Base-by-base conservation (phyloP, 495 filamentous ascomycete genomes). In the Aspergillus cavernicola region DNA sequence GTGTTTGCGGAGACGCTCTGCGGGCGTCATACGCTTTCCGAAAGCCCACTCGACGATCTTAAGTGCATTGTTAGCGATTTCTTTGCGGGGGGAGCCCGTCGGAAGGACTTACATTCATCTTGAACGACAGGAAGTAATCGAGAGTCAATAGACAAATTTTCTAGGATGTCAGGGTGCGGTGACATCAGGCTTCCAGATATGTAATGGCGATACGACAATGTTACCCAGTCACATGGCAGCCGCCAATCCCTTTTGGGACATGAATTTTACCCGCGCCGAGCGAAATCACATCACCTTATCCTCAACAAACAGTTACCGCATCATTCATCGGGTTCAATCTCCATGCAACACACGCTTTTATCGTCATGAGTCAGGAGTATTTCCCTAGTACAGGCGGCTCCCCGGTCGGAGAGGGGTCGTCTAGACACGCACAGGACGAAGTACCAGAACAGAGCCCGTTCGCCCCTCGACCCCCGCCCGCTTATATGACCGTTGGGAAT, bases 21-120 rank as follows among this genome's bases (percentile, higher is more conserved):
- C 89, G 7, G 93, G 92, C 67, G 92, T 97, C 83, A 97, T 95
- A 69, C 92, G 91, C 80, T 95, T 95, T 57, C 92, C 92, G 69
- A 97, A 97, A 26, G 93, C 93, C 92, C 92, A 97, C 83, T 97
- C 92, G 48, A 97, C 77, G 74, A 97, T 85, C 90, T 96, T 58
- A 26, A 46, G 16, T 13, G 20, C 22, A 23, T 20, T 26, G 35
- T 55, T 33, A 55, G 51, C 35, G 28, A 35, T 12, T 16, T 15
- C 15, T 7, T 18, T 2, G 7, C 18, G 12, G 36, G 23, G n/a
- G 33, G 29, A 40, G 11, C 31, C 12, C 38, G 36, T 20, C 18
- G 16, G 24, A 13, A 12, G 12, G 32, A 24, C 77, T 67, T 65
- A 84, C 84, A 75, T 87, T 87, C 84, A 87, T 87, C 37, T 31